Base-by-base conservation (phyloP, 2,329 filamentous ascomycete genomes). In the Neopestalotiopsis sp. region DNA sequence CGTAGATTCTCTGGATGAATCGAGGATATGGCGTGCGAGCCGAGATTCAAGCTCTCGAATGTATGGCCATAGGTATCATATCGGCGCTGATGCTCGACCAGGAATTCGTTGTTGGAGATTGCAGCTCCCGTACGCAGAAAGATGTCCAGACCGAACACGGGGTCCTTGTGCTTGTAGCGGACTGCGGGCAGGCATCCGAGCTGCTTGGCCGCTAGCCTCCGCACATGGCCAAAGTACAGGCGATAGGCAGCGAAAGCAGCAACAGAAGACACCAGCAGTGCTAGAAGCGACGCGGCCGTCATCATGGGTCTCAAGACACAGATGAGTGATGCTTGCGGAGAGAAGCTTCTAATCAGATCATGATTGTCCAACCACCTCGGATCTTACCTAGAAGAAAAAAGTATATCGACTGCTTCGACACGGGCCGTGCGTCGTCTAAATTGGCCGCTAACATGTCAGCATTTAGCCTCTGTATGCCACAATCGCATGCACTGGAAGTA, bases 31-130 rank as follows among this genome's bases (percentile, higher is more conserved):
- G 59, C 69, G 69, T 56, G 69, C 65, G 70, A 72, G 63, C 72
- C 71, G 65, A 73, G 70, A 69, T 71, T 72, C 58, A 72, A 65
- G 45, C 69, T 69, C 70, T 73, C 72, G 49, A 71, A 72, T 45
- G 71, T 72, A 69, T 71, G 71, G 65, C 70, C 71, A 71, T 71
- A 71, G 68, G 71, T 70, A 70, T 73, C 71, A 66, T 71, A 73
- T 70, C 72, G 71, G 68, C 70, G 72, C 71, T 73, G 72, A 65
- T 72, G 72, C 65, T 73, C 71, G 56, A 68, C 71, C 69, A 73
- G 64, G 57, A 73, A 73, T 61, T 70, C 62, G 68, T 73, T 73
- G 40, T 73, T 73, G 68, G 72, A 69, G 53, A 73, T 71, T 32
- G 72, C 72, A 68, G 71, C 68, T 59, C 67, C 72, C 24, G 72